phyloP scores from a whole-genome alignment of 371 early-diverging fungal species.

The Mucor velutinosus region DNA sequence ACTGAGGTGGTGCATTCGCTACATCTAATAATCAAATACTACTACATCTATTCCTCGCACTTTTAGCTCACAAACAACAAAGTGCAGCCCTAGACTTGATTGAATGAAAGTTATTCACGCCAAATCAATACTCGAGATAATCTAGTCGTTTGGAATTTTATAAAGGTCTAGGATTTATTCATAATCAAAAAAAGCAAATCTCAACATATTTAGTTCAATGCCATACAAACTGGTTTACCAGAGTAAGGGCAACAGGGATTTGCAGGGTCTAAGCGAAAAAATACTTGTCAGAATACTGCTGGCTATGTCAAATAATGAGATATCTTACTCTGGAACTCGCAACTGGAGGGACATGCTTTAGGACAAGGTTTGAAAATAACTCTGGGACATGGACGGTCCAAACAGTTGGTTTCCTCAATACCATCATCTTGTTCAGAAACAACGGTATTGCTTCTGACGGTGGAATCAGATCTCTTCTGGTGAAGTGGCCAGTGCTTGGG shows the following conservation, averaged over 20 bases:
- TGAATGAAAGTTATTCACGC: too few relatives aligned
- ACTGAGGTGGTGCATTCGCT: too few relatives aligned
- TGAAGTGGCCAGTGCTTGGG: neutral
- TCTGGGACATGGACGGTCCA: constrained; percentile 6
- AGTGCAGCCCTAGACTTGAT: too few relatives aligned
- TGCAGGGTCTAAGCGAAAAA: neutral
- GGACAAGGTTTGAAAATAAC: neutral
- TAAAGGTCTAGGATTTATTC: too few relatives aligned
- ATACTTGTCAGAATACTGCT: neutral
- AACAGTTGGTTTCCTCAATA: neutral
- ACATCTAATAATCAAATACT: too few relatives aligned
- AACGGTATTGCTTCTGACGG: neutral
- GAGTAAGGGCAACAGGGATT: constrained; percentile 10
- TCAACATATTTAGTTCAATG: neutral
- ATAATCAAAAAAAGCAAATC: too few relatives aligned
- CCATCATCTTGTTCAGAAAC: neutral
- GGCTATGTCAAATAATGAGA: neutral
- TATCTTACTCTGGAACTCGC: constrained; percentile 1
- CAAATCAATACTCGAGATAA: too few relatives aligned
- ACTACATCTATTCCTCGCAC: too few relatives aligned
- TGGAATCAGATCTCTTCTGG: neutral
- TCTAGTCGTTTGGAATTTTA: too few relatives aligned
- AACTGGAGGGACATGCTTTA: neutral
- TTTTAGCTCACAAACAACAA: too few relatives aligned
- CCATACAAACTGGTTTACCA: constrained; percentile 2